A percentile compares a stretch with the other conserved stretches of the same genome.
Conservation (phyloP, 441 rosid genomes). For the Gossypium lobatum region DNA sequence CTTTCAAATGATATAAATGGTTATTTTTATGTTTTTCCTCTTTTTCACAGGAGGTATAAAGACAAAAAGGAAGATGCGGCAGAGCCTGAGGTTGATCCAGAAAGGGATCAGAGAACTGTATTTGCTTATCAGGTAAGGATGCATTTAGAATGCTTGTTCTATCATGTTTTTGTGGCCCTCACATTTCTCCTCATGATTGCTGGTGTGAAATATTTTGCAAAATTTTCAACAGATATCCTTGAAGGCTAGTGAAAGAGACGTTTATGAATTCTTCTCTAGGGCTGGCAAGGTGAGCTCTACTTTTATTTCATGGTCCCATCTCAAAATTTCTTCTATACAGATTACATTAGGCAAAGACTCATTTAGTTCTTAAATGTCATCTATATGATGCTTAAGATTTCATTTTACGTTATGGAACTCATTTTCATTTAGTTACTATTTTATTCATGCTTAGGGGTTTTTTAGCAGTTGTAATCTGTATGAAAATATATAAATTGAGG, state of each 20-base stretch:
- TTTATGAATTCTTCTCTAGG: slow-evolving; percentile 90
- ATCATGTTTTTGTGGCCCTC: neutral
- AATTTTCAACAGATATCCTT: slow-evolving; percentile 56
- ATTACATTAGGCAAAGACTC: neutral
- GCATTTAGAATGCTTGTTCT: neutral
- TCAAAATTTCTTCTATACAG: neutral
- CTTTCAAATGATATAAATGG: slow-evolving; percentile 10
- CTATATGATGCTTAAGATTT: neutral
- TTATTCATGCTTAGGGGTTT: neutral
- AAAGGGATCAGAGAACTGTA: slow-evolving; percentile 97
- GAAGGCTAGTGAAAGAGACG: slow-evolving; percentile 95
- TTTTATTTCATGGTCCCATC: neutral
- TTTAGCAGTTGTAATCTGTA: neutral
- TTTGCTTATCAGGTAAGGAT: slow-evolving; percentile 86
- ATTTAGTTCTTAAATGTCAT: neutral
- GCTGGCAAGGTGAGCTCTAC: slow-evolving; percentile 85
- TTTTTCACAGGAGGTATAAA: slow-evolving; percentile 58
- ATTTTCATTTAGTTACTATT: neutral
- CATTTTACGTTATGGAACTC: neutral
- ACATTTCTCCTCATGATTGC: neutral
- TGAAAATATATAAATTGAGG: neutral
- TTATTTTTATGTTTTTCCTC: slow-evolving; percentile 23
- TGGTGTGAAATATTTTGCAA: slow-evolving; percentile 7
- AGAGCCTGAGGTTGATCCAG: slow-evolving; percentile 96
- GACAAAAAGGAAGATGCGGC: slow-evolving; percentile 75